A percentile compares a stretch with the other conserved stretches of the same genome.
phyloP scores from a whole-genome alignment of 2,329 filamentous ascomycete genomes.

The Paracorniculantispora psalliotae region DNA sequence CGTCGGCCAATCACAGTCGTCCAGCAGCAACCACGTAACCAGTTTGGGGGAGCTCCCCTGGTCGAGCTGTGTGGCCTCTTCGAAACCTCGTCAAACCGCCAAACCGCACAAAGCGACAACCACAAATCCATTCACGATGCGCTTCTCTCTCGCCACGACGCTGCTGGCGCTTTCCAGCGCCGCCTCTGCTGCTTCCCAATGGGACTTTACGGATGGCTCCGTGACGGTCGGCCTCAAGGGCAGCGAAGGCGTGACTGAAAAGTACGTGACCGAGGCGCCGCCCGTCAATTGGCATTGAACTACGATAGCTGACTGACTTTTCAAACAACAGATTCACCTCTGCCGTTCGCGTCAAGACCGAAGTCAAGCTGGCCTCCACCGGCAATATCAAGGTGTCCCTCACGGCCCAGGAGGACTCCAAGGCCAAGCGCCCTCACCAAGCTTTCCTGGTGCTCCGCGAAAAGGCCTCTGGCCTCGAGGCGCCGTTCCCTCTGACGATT shows the following conservation, averaged over 20 bases:
- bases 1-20: conserved; percentile 17
- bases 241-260: conserved; percentile 57
- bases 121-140: conserved; percentile 28
- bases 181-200: conserved; percentile 53
- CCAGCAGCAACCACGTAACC: conserved; percentile 22
- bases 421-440: conserved; percentile 83
- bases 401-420: conserved; percentile 73
- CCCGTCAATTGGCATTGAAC: neutral
- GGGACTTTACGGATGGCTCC: conserved; percentile 70
- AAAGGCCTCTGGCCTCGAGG: conserved; percentile 68
- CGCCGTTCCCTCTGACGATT: conserved; percentile 76
- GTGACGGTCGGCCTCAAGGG: conserved; percentile 64
- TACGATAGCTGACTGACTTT: conserved; percentile 22
- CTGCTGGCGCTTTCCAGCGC: conserved; percentile 45
- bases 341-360: conserved; percentile 55
- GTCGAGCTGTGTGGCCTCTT: conserved; percentile 27
- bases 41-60: conserved; percentile 20
- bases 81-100: conserved; percentile 14
- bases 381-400: conserved; percentile 79
- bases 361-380: conserved; percentile 58
- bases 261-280: conserved; percentile 36
- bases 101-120: conserved; percentile 17
- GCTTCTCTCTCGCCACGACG: conserved; percentile 33
- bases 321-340: conserved; percentile 61
- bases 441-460: conserved; percentile 84